Conservation (phyloP, 306 rosid species). For the Spatholobus suberectus region DNA sequence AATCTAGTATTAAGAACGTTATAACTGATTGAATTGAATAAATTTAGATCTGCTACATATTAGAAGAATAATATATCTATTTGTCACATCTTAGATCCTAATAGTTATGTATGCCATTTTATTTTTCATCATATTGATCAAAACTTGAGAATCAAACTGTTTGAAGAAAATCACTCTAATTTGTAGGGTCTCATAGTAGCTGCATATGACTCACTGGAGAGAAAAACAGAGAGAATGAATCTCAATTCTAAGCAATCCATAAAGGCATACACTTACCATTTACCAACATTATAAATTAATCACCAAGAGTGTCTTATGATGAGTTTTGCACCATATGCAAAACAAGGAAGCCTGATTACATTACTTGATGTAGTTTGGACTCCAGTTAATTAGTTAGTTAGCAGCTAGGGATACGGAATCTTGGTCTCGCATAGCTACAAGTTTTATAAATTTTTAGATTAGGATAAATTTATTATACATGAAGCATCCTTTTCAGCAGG, state of each 20-base stretch:
- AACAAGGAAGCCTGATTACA: background rate
- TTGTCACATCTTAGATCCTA: background rate
- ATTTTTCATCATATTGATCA: background rate
- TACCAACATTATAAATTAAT: background rate
- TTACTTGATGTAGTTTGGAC: background rate
- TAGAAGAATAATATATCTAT: background rate
- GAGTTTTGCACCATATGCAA: background rate
- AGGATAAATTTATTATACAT: background rate
- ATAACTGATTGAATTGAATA: background rate
- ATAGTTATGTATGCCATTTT: background rate
- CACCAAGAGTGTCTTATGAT: background rate
- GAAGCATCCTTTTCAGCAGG: background rate
- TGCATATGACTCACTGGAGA: background rate
- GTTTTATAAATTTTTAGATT: background rate
- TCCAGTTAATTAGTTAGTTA: background rate
- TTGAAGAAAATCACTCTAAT: background rate
- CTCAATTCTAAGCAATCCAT: background rate
- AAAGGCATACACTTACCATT: background rate
- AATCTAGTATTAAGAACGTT: background rate
- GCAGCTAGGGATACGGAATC: background rate
- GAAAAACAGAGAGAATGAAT: constrained; percentile 6
- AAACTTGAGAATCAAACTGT: constrained; percentile 22
- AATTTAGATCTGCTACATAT: background rate
- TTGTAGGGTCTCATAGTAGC: background rate
- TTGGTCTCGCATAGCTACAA: background rate